Base-by-base conservation (phyloP, 805 yeast genomes). In the Hanseniaspora thailandica region DNA sequence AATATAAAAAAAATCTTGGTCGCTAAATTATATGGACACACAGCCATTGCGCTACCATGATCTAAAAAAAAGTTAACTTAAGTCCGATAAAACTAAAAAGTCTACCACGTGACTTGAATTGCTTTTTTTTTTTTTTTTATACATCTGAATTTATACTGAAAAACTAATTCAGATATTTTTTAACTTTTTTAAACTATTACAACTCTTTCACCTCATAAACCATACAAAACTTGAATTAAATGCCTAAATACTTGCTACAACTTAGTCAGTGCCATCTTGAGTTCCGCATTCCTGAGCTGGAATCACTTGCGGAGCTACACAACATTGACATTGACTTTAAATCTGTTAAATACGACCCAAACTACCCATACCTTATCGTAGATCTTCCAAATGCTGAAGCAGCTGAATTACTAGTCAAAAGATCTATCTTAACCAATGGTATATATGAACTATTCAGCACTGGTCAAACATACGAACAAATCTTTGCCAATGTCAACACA, bases 231-330 rank as follows among this genome's bases (percentile, higher is more conserved):
- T 5, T 6, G 8, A 15, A 6, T 17, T 26, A n/a, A 30, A 59
- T 55, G 59, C 74, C 74, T 77, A 76, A 74, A 52, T 93, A 86
- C 62, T 65, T 90, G 46, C 71, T 93, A n/a, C 80, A 83, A 62
- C 74, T 93, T 63, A 96, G 96, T 3, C 96, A 89, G 67, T 76
- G 82, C 40, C 88, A 87, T 62, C 80, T 82, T 48, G 75, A 77
- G 55, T 90, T 90, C 67, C 73, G 97, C 47, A 68, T 68, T 35
- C 86, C 95, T 0, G 98, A 90, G 67, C 68, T 93, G 34, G 87
- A 84, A 60, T 82, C 97, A 0, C 68, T 93, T 44, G 97, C 97
- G 0, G 80, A 78, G 33, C 66, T 84, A 50, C 68, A 76, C 57
- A 68, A 68, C 17, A 69, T 93, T 2, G 30, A 41, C n/a, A 26